phyloP scores from a whole-genome alignment of 2,329 filamentous ascomycete genomes.

The Talaromyces verruculosus region DNA sequence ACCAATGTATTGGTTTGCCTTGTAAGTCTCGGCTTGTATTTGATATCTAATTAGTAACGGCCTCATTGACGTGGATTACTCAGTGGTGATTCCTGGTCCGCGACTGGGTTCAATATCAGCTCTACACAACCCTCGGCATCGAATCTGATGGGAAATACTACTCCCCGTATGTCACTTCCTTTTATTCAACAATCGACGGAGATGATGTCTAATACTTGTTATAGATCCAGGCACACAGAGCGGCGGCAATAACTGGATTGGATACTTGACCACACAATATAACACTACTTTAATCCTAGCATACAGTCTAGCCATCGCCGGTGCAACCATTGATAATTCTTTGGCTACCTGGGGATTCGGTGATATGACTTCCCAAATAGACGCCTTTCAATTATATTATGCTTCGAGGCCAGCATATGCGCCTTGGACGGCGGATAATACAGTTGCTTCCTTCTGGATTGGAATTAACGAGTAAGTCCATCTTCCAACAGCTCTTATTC shows the following conservation, averaged over 20 bases:
- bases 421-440: constrained; percentile 17
- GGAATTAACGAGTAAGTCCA: constrained; percentile 20
- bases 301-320: constrained; percentile 20
- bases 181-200: not conserved
- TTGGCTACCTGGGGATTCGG: constrained; percentile 21
- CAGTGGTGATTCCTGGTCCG: constrained; percentile 21
- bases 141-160: constrained; percentile 20
- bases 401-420: constrained; percentile 18
- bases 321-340: constrained; percentile 21
- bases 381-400: constrained; percentile 20
- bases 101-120: constrained; percentile 13
- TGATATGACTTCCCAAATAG: constrained; percentile 20
- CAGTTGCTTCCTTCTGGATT: constrained; percentile 20
- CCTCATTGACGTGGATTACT: not conserved
- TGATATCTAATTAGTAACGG: not conserved
- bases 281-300: constrained; percentile 14
- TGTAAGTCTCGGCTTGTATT: constrained; percentile 13
- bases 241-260: constrained; percentile 19
- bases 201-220: not conserved
- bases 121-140: constrained; percentile 15
- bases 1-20: constrained; percentile 20
- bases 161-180: constrained; percentile 14
- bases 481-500: not conserved
- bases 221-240: constrained; percentile 20
- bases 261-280: constrained; percentile 18